Evolutionary conservation across 83 land plant genomes (phyloP).

Genomic region (Diphasiastrum complanatum): DNA sequence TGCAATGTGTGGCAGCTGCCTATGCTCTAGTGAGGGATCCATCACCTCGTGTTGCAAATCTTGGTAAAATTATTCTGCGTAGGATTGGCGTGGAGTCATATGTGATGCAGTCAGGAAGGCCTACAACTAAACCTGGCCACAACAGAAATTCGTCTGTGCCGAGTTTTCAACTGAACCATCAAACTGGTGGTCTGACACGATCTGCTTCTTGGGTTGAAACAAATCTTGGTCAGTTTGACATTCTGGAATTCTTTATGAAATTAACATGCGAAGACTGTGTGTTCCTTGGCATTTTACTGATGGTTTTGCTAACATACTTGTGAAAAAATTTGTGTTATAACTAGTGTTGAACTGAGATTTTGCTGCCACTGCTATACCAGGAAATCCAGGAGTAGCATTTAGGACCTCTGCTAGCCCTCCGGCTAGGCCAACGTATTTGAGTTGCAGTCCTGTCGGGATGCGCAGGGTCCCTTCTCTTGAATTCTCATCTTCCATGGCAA

Average conservation of each 20-base stretch:
- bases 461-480: constrained; percentile 92
- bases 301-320: no score
- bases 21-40: constrained; percentile 76
- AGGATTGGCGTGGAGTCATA: constrained; percentile 82
- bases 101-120: constrained; percentile 40
- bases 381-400: constrained; percentile 20
- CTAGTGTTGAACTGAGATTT: constrained; percentile 50
- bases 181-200: constrained; percentile 41
- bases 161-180: constrained; percentile 27
- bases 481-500: constrained; percentile 31
- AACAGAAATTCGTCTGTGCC: constrained; percentile 46
- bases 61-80: constrained; percentile 55
- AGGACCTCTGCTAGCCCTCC: constrained; percentile 96
- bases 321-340: no score
- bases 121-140: constrained; percentile 28
- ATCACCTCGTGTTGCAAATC: constrained; percentile 66
- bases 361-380: constrained; percentile 42
- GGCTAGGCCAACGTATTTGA: constrained; percentile 43
- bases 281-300: neutral
- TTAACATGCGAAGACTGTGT: neutral
- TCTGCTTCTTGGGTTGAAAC: constrained; percentile 85
- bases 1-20: constrained; percentile 66
- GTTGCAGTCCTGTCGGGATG: constrained; percentile 45
- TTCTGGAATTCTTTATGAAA: neutral
- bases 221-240: constrained; percentile 21